These are phyloP conservation scores for Microdochium paspali DNA, from an alignment of 2,329 filamentous ascomycete species.

Conservation along the genomic window DNA sequence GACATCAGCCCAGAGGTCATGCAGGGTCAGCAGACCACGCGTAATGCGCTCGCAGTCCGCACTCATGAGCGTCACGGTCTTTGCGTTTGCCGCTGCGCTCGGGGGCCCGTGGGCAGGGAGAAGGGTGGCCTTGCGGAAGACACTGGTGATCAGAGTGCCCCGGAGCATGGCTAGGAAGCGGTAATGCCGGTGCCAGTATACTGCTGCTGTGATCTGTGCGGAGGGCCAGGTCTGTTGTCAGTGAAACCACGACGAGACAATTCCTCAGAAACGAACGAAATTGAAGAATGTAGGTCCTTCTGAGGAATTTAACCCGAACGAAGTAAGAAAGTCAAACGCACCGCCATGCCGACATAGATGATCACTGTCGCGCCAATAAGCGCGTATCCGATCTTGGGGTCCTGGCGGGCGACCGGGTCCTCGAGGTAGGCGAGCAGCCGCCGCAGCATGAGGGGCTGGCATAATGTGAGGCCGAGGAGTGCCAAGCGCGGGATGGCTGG, in stretches of 20 bases:
- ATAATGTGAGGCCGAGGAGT: conserved; percentile 18
- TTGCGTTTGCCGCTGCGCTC: not conserved
- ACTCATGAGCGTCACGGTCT: not conserved
- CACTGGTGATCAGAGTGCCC: not conserved
- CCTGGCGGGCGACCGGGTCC: conserved; percentile 2
- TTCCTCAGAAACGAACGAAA: not conserved
- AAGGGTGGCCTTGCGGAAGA: not conserved
- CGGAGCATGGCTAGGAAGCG: not conserved
- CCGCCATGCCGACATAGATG: not conserved
- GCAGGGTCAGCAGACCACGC: not conserved
- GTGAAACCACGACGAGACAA: no score
- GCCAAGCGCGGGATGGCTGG: conserved; percentile 16
- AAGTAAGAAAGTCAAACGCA: not conserved
- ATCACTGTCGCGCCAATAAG: conserved; percentile 12
- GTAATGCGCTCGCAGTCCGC: not conserved
- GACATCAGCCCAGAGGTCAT: not conserved
- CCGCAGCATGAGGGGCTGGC: conserved; percentile 16
- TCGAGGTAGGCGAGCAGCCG: conserved; percentile 10
- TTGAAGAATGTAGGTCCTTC: no score
- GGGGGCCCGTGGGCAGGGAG: not conserved
- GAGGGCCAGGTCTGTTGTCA: no score
- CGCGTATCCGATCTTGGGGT: conserved; percentile 11
- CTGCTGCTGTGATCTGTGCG: not conserved
- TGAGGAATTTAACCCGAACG: no score
- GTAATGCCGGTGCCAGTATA: not conserved